phyloP scores from a whole-genome alignment of 371 early-diverging fungal genomes.

The Rhizopus delemar region DNA sequence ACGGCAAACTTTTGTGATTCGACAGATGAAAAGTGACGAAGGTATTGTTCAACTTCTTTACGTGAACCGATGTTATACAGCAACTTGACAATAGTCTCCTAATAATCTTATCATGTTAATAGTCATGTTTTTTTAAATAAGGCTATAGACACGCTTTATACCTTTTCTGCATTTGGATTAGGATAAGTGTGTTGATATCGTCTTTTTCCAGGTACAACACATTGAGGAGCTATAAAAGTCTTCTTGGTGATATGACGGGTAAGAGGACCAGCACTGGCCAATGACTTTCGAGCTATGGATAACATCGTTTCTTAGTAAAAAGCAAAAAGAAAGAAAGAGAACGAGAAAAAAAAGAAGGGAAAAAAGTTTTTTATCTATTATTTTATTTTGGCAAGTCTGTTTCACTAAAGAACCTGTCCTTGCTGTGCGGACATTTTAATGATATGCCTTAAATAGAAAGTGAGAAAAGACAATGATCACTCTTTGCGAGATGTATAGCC shows the following conservation, averaged over 20 bases:
- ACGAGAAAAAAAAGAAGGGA: constrained; percentile 8
- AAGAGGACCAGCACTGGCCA: constrained; percentile 13
- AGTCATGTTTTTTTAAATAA: not conserved
- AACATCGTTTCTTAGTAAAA: constrained; percentile 22
- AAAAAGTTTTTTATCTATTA: not conserved
- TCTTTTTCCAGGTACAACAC: constrained; percentile 13
- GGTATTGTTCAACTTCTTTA: constrained; percentile 96
- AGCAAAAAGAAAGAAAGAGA: constrained; percentile 13
- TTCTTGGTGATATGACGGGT: constrained; percentile 24
- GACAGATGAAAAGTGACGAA: constrained; percentile 92
- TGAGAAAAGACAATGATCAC: not conserved
- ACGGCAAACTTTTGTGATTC: constrained; percentile 99
- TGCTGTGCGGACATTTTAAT: not conserved
- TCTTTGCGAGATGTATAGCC: not conserved
- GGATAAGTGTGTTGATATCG: constrained; percentile 26
- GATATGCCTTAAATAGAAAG: not conserved
- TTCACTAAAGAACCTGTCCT: not conserved
- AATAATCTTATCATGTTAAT: not conserved
- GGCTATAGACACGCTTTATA: constrained; percentile 8
- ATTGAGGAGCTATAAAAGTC: constrained; percentile 9
- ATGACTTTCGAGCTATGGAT: constrained; percentile 38
- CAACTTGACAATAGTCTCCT: constrained; percentile 96
- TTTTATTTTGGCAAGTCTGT: constrained; percentile 7
- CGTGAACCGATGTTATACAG: constrained; percentile 97
- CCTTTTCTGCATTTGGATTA: constrained; percentile 45